Conservation (phyloP, 371 early-diverging fungal genomes). For the Mortierella sp. region DNA sequence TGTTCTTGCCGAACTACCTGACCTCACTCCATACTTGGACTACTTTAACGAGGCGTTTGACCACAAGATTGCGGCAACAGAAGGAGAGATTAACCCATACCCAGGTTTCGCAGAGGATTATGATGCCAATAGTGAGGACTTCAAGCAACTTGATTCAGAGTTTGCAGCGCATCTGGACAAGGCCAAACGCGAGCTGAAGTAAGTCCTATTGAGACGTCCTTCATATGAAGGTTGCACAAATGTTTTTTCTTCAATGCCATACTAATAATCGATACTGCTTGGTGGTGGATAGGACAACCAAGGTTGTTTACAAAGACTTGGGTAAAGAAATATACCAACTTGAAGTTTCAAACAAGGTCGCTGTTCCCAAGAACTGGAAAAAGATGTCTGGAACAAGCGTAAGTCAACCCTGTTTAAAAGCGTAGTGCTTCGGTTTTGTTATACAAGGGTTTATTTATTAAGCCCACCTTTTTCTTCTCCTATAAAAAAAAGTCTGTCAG, state of each 20-base stretch:
- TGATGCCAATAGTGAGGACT: slow-evolving; percentile 70
- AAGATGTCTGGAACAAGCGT: slow-evolving; percentile 85
- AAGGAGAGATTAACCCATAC: slow-evolving; percentile 80
- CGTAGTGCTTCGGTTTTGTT: too few species aligned
- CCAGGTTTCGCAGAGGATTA: slow-evolving; percentile 83
- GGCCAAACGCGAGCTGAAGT: slow-evolving; percentile 72
- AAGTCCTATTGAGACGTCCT: background rate
- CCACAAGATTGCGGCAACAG: slow-evolving; percentile 69
- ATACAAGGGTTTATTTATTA: background rate
- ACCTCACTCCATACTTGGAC: slow-evolving; percentile 64
- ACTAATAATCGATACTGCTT: background rate
- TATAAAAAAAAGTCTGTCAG: slow-evolving; percentile 67
- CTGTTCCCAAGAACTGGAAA: slow-evolving; percentile 86
- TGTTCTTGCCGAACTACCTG: slow-evolving; percentile 61
- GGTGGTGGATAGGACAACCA: slow-evolving; percentile 55
- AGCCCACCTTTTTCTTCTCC: background rate
- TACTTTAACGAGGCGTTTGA: slow-evolving; percentile 84
- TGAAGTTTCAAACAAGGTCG: slow-evolving; percentile 85
- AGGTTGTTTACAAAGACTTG: slow-evolving; percentile 85
- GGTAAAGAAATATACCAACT: slow-evolving; percentile 97
- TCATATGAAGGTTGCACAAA: too few species aligned
- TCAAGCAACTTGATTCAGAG: slow-evolving; percentile 70
- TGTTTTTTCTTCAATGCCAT: background rate
- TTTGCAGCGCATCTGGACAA: slow-evolving; percentile 77
- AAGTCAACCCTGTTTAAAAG: slow-evolving; percentile 10